These are phyloP conservation scores for Emmonsiellopsis sp. DNA, from an alignment of 2,329 filamentous ascomycete genomes.

Conservation along the genomic window DNA sequence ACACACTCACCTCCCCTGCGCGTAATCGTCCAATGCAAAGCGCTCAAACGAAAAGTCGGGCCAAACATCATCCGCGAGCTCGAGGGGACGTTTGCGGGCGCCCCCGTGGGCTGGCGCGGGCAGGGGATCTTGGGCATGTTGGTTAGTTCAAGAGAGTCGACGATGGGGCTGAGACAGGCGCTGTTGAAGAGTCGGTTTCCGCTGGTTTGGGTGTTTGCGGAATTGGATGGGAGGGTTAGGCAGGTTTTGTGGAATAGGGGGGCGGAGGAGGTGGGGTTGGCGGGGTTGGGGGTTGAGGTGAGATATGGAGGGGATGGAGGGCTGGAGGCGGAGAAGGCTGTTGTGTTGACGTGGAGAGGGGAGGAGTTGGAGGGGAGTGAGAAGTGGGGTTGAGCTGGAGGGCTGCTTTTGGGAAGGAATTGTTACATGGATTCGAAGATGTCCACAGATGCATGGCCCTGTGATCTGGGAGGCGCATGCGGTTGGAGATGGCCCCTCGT, in stretches of 20 bases:
- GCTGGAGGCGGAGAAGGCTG: conserved; percentile 11
- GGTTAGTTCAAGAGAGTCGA: conserved; percentile 60
- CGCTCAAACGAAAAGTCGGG: conserved; percentile 30
- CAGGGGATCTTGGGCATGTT: conserved; percentile 60
- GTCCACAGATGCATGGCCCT: too few species aligned
- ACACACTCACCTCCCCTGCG: conserved; percentile 26
- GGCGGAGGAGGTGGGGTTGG: conserved; percentile 30
- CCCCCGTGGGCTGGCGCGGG: conserved; percentile 63
- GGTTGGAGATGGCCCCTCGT: too few species aligned
- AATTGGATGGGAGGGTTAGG: conserved; percentile 26
- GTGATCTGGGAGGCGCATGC: too few species aligned
- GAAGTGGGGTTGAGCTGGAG: background rate
- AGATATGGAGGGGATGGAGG: conserved; percentile 18
- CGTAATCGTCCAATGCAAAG: conserved; percentile 41
- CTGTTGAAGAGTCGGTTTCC: conserved; percentile 59
- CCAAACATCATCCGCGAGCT: conserved; percentile 39
- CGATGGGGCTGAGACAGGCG: conserved; percentile 67
- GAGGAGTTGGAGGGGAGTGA: conserved; percentile 16
- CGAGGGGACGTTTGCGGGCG: conserved; percentile 62
- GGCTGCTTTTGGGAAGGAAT: too few species aligned
- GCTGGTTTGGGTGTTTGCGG: conserved; percentile 53
- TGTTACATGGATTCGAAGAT: too few species aligned
- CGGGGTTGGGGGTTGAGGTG: conserved; percentile 30
- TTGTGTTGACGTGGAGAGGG: conserved; percentile 29
- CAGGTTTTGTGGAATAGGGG: conserved; percentile 39